Base-by-base conservation (phyloP, 495 filamentous ascomycete genomes). In the Penicillium tannophilum region DNA sequence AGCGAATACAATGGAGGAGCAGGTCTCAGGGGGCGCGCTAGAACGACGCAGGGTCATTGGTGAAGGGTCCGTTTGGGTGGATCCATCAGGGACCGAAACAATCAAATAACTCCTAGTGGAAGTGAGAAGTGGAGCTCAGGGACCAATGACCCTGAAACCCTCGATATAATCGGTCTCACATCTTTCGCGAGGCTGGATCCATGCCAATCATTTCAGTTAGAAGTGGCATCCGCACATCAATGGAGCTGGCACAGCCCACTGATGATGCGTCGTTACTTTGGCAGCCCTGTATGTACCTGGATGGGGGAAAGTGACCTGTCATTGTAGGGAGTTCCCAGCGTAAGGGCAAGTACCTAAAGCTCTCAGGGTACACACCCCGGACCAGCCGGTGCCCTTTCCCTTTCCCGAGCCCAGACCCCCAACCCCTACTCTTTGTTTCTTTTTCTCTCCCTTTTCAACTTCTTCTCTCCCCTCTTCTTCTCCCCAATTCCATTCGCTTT, bases 361-460 rank as follows among this genome's bases (percentile, higher is more conserved):
- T 7, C 14, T 30, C 16, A 33, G 42, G 16, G 42, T 46, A 42
- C 42, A 47, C 23, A 23, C 35, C 52, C 41, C 52, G 36, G 41
- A 54, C 33, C 41, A 54, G 14, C 35, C 39, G 20, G 20, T 23
- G 20, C 9, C n/a, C 24, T 50, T 50, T 31, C 19, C 8, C 30
- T 43, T 54, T 35, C 35, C 20, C 31, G 24, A 53, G 28, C 24
- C 33, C 33, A 52, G 50, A 17, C 47, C 48, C 26, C 2, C 36
- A 31, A 52, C 20, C 33, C 33, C 30, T 33, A 31, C 30, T 31
- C 58, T 33, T 52, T 23, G 20, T 23, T 23, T 23, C 20, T 23
- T 49, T 39, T 58, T 54, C 58, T 60, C 64, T 64, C 61, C 59
- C 63, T 63, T 59, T 56, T 56, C 59, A 61, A 54, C 55, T 52